Base-by-base conservation (phyloP, 768 basidiomycete genomes). In the Mycena polygramma region DNA sequence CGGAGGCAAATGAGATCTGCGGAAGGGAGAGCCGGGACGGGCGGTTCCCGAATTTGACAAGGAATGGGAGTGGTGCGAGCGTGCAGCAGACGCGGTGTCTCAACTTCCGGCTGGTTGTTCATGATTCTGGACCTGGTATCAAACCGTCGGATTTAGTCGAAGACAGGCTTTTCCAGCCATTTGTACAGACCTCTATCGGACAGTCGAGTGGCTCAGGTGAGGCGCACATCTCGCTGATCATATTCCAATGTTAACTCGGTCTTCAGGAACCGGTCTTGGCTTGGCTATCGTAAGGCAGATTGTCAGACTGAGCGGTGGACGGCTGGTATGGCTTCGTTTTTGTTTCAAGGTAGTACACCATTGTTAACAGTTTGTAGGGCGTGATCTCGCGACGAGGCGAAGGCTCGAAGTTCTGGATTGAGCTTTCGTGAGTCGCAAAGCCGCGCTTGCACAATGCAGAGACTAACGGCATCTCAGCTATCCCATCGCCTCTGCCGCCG, bases 221-320 rank as follows among this genome's bases (percentile, higher is more conserved):
- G 43, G 14, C 30, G 4, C 26, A 2, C 14, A 24, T 22, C 2
- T 35, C 52, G 1, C 15, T 30, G 61, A 51, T 30, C 15, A 14
- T 52, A 30, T 26, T 8, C n/a, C 26, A 19, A 19, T 52, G 79
- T 79, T 39, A 79, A 82, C 68, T 51, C 36, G 8, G 26, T 39
- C 2, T 35, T 1, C 20, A 71, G 66, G 67, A 2, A 84, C 83
- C 13, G 85, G 85, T 5, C 73, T 86, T 17, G 85, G 85, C 37
- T 72, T 86, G 14, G 85, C 85, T 9, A 77, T 86, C 46, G 81
- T 84, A 15, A 77, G 81, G 43, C 82, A 84, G 62, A 86, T 86
- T 69, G 79, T 85, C 55, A 79, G 79, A 61, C 76, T 84, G 1
- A 79, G 78, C 35, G 79, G 82, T 46, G 84, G 85, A 22, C 78